A percentile compares a stretch with the other conserved stretches of the same genome.
These are phyloP conservation scores for Calophaca sinica DNA, from an alignment of 306 rosid species.

Conservation along the genomic window DNA sequence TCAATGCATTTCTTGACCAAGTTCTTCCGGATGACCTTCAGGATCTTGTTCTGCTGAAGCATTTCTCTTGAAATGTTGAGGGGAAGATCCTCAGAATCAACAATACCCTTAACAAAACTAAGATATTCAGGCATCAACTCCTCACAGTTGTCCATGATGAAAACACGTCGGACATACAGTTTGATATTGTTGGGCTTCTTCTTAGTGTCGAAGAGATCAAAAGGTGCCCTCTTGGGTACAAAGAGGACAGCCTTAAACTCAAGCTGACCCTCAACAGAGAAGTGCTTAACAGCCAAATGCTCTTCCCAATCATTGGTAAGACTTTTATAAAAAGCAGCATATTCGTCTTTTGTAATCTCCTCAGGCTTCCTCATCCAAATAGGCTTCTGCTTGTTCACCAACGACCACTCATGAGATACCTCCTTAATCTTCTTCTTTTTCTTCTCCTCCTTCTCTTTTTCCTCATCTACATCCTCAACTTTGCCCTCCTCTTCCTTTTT, in stretches of 20 bases:
- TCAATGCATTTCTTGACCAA: conserved; percentile 90
- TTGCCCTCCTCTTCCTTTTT: conserved; percentile 93
- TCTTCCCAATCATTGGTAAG: conserved; percentile 98
- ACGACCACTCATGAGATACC: conserved; percentile 84
- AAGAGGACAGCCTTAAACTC: conserved; percentile 94
- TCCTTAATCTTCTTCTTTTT: conserved; percentile 92
- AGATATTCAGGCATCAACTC: conserved; percentile 95
- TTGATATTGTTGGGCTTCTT: conserved; percentile 96
- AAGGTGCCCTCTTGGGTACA: conserved; percentile 96
- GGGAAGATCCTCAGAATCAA: conserved; percentile 95
- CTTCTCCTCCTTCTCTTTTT: conserved; percentile 86
- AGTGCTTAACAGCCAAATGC: conserved; percentile 89
- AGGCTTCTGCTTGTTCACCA: conserved; percentile 97
- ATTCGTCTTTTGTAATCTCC: conserved; percentile 85
- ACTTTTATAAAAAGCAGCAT: conserved; percentile 92
- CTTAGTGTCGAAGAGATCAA: conserved; percentile 90
- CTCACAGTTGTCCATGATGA: conserved; percentile 98
- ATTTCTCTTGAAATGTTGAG: conserved; percentile 89
- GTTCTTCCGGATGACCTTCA: conserved; percentile 91
- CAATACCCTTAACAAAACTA: conserved; percentile 87
- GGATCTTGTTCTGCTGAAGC: conserved; percentile 92
- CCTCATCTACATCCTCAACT: conserved; percentile 91
- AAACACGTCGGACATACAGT: conserved; percentile 86
- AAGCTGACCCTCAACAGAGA: conserved; percentile 96
- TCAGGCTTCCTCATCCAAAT: conserved; percentile 99